phyloP scores from a whole-genome alignment of 208 protist genomes.

The Balamuthia mandrillaris region DNA sequence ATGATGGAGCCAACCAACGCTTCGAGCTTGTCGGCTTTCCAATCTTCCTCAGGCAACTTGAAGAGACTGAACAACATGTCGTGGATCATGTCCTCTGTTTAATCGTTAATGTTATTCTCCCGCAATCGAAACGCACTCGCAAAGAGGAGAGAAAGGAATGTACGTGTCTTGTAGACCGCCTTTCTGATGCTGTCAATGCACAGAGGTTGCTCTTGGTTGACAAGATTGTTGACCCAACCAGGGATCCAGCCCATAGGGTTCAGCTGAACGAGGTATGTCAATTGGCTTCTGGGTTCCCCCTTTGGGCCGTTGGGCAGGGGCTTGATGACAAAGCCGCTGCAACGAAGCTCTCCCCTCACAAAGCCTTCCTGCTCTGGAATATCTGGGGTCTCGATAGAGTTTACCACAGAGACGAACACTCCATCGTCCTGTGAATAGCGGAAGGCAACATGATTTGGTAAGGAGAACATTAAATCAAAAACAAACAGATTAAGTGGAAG shows the following conservation, averaged over 20 bases:
- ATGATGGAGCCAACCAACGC: neutral
- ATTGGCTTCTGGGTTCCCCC: neutral
- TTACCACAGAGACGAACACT: neutral
- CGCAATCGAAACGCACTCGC: too few species aligned
- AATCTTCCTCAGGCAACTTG: neutral
- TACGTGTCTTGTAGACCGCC: too few species aligned
- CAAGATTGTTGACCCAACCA: neutral
- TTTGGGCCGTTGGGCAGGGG: neutral
- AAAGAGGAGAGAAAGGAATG: too few species aligned
- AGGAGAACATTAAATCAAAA: neutral
- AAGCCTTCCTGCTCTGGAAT: neutral
- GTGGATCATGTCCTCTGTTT: neutral
- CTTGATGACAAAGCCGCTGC: conserved; percentile 19
- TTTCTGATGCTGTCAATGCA: conserved; percentile 14
- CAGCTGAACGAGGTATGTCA: conserved; percentile 3
- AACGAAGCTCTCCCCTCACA: neutral
- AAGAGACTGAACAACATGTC: neutral
- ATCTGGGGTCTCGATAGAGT: neutral
- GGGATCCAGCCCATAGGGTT: conserved; percentile 23
- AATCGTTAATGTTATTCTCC: too few species aligned
- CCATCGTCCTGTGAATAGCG: neutral
- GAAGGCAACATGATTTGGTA: neutral
- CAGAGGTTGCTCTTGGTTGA: neutral
- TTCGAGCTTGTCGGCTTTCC: conserved; percentile 11
- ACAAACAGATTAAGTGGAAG: too few species aligned